These are phyloP conservation scores for Mycena rosella DNA, from an alignment of 768 basidiomycete genomes.

Conservation along the genomic window DNA sequence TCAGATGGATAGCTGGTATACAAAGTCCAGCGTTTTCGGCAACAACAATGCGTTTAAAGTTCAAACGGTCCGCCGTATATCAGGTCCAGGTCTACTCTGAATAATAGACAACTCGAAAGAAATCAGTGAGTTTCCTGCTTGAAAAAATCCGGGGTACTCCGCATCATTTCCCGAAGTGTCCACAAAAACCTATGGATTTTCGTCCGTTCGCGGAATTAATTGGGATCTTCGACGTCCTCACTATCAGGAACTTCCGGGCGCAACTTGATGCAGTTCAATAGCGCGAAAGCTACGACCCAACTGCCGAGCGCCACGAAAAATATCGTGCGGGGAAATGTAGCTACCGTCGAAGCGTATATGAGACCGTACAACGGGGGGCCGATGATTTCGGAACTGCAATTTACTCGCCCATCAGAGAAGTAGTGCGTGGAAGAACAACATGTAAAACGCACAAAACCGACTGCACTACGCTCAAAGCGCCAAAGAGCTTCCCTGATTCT, in stretches of 20 bases:
- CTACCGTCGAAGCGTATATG: slow-evolving; percentile 79
- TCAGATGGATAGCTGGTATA: too few relatives aligned
- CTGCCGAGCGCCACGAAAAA: slow-evolving; percentile 68
- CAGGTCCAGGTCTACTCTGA: too few relatives aligned
- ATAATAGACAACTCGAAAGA: too few relatives aligned
- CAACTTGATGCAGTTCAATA: slow-evolving; percentile 63
- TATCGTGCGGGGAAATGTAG: slow-evolving; percentile 74
- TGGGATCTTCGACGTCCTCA: background rate
- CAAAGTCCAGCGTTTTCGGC: too few relatives aligned
- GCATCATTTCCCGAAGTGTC: background rate
- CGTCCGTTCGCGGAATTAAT: too few relatives aligned
- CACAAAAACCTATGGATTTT: too few relatives aligned
- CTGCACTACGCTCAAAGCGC: slow-evolving; percentile 81
- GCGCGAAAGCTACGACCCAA: slow-evolving; percentile 55
- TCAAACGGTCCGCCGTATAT: too few relatives aligned
- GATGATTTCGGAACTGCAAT: slow-evolving; percentile 61
- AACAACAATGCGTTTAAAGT: too few relatives aligned
- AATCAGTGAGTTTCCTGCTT: too few relatives aligned
- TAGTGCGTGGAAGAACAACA: too few relatives aligned
- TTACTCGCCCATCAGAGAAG: too few relatives aligned
- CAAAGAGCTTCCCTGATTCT: slow-evolving; percentile 65
- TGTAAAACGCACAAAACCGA: slow-evolving; percentile 38
- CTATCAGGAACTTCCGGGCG: slow-evolving; percentile 17
- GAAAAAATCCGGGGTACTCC: too few relatives aligned
- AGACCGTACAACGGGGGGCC: slow-evolving; percentile 82